Evolutionary conservation across 352 stramenopile species (phyloP).

Genomic region (Saprolegnia diclina): DNA sequence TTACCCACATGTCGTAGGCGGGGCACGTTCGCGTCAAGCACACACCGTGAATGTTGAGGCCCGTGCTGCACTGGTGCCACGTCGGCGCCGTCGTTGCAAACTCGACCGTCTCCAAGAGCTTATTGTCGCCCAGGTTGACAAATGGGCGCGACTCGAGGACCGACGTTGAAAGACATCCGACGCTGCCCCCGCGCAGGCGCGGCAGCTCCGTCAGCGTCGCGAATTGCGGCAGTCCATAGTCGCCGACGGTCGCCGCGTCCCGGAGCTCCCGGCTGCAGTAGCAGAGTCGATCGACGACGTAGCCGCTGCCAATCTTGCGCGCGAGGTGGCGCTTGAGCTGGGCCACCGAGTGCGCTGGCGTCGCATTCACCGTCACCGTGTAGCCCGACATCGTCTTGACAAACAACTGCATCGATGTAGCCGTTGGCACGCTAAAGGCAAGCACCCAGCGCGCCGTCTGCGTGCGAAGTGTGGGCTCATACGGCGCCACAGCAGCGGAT

Average conservation of each 20-base stretch:
- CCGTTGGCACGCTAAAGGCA: not conserved
- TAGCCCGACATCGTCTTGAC: not conserved
- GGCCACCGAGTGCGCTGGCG: not conserved
- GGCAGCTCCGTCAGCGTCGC: not conserved
- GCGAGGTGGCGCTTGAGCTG: not conserved
- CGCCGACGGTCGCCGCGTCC: not conserved
- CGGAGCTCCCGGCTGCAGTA: not conserved
- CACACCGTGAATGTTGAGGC: constrained; percentile 24
- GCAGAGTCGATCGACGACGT: not conserved
- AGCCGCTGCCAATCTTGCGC: not conserved
- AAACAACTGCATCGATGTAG: not conserved
- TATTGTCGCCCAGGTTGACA: constrained; percentile 11
- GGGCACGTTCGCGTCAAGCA: constrained; percentile 1
- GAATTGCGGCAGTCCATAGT: not conserved
- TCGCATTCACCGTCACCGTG: not conserved
- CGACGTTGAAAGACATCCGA: not conserved
- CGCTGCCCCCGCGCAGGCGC: constrained; percentile 9
- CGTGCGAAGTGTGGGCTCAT: constrained; percentile 11
- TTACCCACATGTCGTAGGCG: constrained; percentile 3
- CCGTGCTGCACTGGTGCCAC: not conserved
- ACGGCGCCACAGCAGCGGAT: not conserved
- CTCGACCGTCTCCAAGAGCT: not conserved
- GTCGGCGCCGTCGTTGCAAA: constrained; percentile 7
- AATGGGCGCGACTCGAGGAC: not conserved
- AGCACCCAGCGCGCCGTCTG: constrained; percentile 4